Conservation (phyloP, 306 rosid species). For the Dicorynia guianensis region DNA sequence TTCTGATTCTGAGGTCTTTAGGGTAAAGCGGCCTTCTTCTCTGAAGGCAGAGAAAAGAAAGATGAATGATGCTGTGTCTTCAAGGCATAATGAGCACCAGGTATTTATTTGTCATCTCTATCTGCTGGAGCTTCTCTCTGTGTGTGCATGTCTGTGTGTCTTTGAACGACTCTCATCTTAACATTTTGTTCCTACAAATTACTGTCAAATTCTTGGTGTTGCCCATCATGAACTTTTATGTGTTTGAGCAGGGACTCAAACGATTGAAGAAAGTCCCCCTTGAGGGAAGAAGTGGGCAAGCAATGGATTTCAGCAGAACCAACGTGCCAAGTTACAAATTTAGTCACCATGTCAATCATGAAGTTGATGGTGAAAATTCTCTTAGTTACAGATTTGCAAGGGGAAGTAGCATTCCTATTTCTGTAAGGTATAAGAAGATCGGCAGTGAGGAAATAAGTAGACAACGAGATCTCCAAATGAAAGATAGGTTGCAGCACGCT, state of each 20-base stretch:
- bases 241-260: slow-evolving; percentile 66
- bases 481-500: slow-evolving; percentile 59
- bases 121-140: slow-evolving; percentile 21
- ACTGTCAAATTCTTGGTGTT: slow-evolving; percentile 13
- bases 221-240: slow-evolving; percentile 20
- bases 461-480: slow-evolving; percentile 71
- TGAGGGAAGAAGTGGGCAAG: slow-evolving; percentile 56
- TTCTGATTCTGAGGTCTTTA: slow-evolving; percentile 84
- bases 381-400: slow-evolving; percentile 54
- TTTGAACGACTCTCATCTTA: neutral
- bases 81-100: slow-evolving; percentile 71
- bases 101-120: slow-evolving; percentile 46
- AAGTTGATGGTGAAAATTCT: slow-evolving; percentile 53
- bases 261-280: slow-evolving; percentile 77
- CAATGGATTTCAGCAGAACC: slow-evolving; percentile 53
- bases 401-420: slow-evolving; percentile 66
- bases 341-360: slow-evolving; percentile 45
- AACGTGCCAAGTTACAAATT: slow-evolving; percentile 59
- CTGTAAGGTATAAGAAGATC: slow-evolving; percentile 68
- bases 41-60: slow-evolving; percentile 74
- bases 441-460: slow-evolving; percentile 60
- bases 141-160: too few species aligned
- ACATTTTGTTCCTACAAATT: slow-evolving; percentile 14
- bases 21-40: slow-evolving; percentile 93
- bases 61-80: slow-evolving; percentile 40